Conservation (phyloP, 371 early-diverging fungal genomes). For the Funneliformis caledonium region DNA sequence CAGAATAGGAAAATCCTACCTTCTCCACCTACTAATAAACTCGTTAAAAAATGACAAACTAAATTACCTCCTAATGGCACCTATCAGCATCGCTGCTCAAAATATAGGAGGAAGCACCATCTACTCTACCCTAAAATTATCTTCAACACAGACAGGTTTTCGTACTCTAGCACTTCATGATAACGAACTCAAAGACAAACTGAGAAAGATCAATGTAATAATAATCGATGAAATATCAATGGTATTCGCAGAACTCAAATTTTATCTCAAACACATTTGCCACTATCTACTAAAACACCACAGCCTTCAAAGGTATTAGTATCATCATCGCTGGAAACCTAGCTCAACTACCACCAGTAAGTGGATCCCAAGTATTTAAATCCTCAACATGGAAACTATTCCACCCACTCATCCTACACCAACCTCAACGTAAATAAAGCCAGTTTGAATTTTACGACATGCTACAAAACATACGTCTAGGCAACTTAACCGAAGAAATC, state of each 20-base stretch:
- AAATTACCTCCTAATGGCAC: slow-evolving; percentile 9
- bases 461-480: no score
- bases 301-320: background rate
- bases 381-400: background rate
- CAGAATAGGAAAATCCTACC: background rate
- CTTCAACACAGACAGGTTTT: background rate
- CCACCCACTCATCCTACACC: background rate
- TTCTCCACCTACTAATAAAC: background rate
- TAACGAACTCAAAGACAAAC: background rate
- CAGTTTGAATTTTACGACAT: background rate
- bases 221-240: slow-evolving; percentile 27
- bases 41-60: background rate
- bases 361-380: slow-evolving; percentile 9
- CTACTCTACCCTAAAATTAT: background rate
- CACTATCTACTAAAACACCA: background rate
- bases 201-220: slow-evolving; percentile 5
- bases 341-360: background rate
- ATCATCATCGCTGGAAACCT: background rate
- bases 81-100: background rate
- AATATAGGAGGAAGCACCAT: slow-evolving; percentile 4
- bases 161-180: background rate
- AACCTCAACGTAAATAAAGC: background rate
- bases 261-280: background rate
- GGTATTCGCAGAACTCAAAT: background rate
- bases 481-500: no score